These are phyloP conservation scores for Trichoderma endophyticum DNA, from an alignment of 2,329 filamentous ascomycete genomes.

Conservation along the genomic window DNA sequence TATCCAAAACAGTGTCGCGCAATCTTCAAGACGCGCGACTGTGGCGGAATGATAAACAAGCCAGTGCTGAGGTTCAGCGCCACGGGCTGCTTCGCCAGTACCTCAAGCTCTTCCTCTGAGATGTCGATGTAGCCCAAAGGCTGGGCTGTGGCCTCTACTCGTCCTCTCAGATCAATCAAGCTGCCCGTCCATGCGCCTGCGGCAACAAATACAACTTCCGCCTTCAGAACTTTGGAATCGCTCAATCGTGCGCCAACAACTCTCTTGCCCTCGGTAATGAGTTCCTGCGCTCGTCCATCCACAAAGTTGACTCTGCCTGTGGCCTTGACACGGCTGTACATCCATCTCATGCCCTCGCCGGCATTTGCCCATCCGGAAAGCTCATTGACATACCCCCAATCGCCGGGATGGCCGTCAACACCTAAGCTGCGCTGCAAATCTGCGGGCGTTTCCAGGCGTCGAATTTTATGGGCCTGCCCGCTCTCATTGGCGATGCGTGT, in stretches of 20 bases:
- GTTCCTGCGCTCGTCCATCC: conserved; percentile 45
- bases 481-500: conserved; percentile 43
- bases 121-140: conserved; percentile 74
- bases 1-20: conserved; percentile 70
- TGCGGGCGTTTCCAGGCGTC: conserved; percentile 42
- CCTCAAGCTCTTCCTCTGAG: conserved; percentile 65
- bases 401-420: conserved; percentile 53
- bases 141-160: conserved; percentile 79
- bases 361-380: conserved; percentile 80
- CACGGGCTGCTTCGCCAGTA: conserved; percentile 65
- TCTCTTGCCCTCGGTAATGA: conserved; percentile 38
- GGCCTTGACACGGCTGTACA: conserved; percentile 52
- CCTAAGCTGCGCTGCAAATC: conserved; percentile 45
- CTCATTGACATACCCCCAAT: conserved; percentile 71
- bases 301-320: conserved; percentile 56
- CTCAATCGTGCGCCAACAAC: conserved; percentile 52
- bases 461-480: conserved; percentile 39
- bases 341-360: conserved; percentile 63
- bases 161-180: conserved; percentile 73
- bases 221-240: conserved; percentile 42
- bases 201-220: conserved; percentile 75
- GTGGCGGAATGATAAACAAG: conserved; percentile 71
- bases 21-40: conserved; percentile 60
- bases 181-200: conserved; percentile 83
- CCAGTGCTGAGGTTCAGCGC: conserved; percentile 68